Base-by-base conservation (phyloP, 352 stramenopile species). In the Phytopythium chamaehyphon region DNA sequence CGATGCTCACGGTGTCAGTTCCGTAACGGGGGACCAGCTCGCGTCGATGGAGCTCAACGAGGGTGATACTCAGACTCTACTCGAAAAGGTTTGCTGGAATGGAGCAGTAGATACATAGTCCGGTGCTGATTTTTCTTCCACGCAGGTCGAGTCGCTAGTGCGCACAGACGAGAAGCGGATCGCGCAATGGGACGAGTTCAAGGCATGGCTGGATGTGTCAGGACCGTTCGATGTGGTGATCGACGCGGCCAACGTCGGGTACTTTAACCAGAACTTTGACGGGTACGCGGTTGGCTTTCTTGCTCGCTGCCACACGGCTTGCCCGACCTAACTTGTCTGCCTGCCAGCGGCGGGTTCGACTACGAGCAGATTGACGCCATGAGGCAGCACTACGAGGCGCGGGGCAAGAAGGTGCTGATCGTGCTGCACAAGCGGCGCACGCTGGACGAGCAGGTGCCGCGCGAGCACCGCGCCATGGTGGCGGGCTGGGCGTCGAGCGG, bases 191-290 rank as follows among this genome's bases (percentile, higher is more conserved):
- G 66, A 69, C 19, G 78, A 62, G 24, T 97, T 95, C 57, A 93
- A 94, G 68, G 39, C 59, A 46, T 97, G 83, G 77, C 64, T 96
- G 28, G 52, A 69, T 24, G 54, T 62, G 36, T 71, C 83, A 24
- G 86, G 79, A 2, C 80, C 79, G 8, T 97, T 94, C 48, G 91
- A 98, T 64, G 78, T 98, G 22, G 68, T 99, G 21, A 86, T 99
- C 43, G 97, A 99, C 70, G 96, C 95, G 14, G 97, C 97, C 19
- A 99, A 99, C 69, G 89, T 99, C 28, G 97, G 95, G 4, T 99
- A 98, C 68, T 99, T 91, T 67, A 93, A 98, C 71, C 82, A 98
- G 70, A 98, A 98, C 73, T 98, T 96, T 69, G 66, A 76, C n/a
- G 84, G 82, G 84, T 52, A 24, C 33, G 31, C 50, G 12, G 23